A percentile compares a stretch with the other conserved stretches of the same genome.
phyloP scores from a whole-genome alignment of 805 yeast genomes.

The Barnettozyma botsteinii region DNA sequence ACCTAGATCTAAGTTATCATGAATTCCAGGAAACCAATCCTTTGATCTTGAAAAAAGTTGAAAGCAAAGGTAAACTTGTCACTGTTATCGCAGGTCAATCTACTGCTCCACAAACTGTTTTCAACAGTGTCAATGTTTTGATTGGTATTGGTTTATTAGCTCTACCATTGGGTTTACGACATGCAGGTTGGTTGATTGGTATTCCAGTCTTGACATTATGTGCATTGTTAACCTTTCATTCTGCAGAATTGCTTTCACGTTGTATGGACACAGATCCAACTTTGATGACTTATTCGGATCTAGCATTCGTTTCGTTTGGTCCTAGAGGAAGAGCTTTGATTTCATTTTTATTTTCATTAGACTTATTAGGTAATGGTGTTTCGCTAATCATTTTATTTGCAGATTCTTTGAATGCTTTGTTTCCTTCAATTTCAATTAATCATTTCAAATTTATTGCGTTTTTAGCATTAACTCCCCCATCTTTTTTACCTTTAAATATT shows the following conservation, averaged over 20 bases:
- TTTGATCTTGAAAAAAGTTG: slow-evolving; percentile 54
- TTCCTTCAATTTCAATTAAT: slow-evolving; percentile 45
- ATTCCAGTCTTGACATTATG: slow-evolving; percentile 49
- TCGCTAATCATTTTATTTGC: slow-evolving; percentile 77
- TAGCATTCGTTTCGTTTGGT: slow-evolving; percentile 84
- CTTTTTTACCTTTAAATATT: slow-evolving; percentile 69
- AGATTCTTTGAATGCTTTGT: slow-evolving; percentile 71
- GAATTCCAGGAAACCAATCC: slow-evolving; percentile 45
- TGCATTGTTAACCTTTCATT: slow-evolving; percentile 66
- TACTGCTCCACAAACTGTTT: slow-evolving; percentile 70
- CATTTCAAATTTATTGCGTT: slow-evolving; percentile 65
- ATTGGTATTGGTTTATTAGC: slow-evolving; percentile 75
- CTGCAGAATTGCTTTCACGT: slow-evolving; percentile 67
- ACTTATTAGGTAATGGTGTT: slow-evolving; percentile 76
- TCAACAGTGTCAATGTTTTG: slow-evolving; percentile 70
- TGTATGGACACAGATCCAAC: slow-evolving; percentile 79
- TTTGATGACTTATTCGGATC: slow-evolving; percentile 80
- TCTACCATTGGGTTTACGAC: slow-evolving; percentile 60
- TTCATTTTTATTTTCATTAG: slow-evolving; percentile 68
- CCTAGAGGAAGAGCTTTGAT: slow-evolving; percentile 66
- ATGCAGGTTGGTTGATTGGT: slow-evolving; percentile 75
- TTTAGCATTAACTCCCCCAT: slow-evolving; percentile 70
- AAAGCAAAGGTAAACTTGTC: slow-evolving; percentile 65
- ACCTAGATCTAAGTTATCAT: slow-evolving; percentile 34
- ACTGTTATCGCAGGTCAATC: slow-evolving; percentile 79